Conservation (phyloP, 23 red algal species). For the Gracilaria domingensis region DNA sequence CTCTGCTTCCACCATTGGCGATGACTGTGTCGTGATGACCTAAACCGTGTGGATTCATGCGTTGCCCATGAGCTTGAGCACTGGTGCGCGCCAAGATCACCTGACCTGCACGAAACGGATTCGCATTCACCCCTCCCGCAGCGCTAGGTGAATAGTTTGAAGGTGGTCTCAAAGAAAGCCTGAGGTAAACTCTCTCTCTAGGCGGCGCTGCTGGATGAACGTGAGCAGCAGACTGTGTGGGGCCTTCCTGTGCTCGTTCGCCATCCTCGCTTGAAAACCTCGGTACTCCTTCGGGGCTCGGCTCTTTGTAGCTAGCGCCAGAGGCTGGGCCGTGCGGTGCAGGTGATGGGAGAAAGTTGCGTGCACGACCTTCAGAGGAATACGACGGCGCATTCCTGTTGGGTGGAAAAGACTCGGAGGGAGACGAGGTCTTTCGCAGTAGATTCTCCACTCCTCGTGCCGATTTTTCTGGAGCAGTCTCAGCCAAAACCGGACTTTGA, state of each 20-base stretch:
- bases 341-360: neutral
- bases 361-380: neutral
- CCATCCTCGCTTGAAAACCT: neutral
- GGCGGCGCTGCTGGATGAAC: neutral
- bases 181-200: neutral
- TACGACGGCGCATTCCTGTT: neutral
- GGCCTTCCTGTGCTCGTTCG: neutral
- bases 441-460: too few relatives aligned
- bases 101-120: neutral
- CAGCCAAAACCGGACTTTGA: too few relatives aligned
- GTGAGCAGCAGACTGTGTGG: neutral
- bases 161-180: neutral
- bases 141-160: neutral
- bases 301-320: neutral
- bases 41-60: neutral
- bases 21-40: neutral
- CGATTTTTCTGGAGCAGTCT: too few relatives aligned
- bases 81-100: neutral
- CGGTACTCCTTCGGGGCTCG: neutral
- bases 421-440: neutral
- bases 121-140: neutral
- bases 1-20: neutral
- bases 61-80: neutral
- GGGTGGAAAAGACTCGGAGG: neutral
- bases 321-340: neutral